These are phyloP conservation scores for Orbilia brochopaga DNA, from an alignment of 2,329 filamentous ascomycete species.

Conservation along the genomic window DNA sequence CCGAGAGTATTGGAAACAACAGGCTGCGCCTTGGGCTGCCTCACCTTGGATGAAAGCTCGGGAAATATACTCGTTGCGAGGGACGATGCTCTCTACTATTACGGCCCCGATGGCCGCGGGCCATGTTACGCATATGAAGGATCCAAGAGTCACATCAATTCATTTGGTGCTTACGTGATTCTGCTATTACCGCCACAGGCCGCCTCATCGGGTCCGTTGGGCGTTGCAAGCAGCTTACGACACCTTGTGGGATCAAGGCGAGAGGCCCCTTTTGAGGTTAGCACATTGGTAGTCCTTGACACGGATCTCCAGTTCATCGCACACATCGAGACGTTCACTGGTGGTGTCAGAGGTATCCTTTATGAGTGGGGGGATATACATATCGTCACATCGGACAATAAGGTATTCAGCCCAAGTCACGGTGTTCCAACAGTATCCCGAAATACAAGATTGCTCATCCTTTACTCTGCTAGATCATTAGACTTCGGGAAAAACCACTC, in stretches of 20 bases:
- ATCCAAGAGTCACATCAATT: slow-evolving; percentile 78
- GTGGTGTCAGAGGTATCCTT: slow-evolving; percentile 79
- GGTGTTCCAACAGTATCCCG: not conserved
- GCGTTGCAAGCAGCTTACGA: slow-evolving; percentile 13
- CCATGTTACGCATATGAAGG: slow-evolving; percentile 91
- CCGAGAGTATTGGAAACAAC: slow-evolving; percentile 86
- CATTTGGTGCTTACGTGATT: slow-evolving; percentile 84
- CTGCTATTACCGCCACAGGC: slow-evolving; percentile 76
- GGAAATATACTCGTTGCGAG: slow-evolving; percentile 89
- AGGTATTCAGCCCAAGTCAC: slow-evolving; percentile 65
- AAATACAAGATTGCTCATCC: not conserved
- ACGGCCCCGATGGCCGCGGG: slow-evolving; percentile 81
- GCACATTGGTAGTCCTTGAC: slow-evolving; percentile 88
- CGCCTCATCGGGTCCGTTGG: slow-evolving; percentile 58
- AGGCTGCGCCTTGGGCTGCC: slow-evolving; percentile 91
- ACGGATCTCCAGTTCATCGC: slow-evolving; percentile 88
- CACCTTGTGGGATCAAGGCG: slow-evolving; percentile 30
- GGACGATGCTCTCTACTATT: slow-evolving; percentile 95
- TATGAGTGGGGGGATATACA: slow-evolving; percentile 91
- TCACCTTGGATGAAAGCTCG: slow-evolving; percentile 64
- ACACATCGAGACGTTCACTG: slow-evolving; percentile 82
- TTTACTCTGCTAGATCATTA: slow-evolving; percentile 55
- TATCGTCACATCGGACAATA: slow-evolving; percentile 87
- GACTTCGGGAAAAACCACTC: slow-evolving; percentile 88
- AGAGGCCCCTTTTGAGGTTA: slow-evolving; percentile 82